These are phyloP conservation scores for Cicer yamashitae DNA, from an alignment of 306 rosid species.

Conservation along the genomic window DNA sequence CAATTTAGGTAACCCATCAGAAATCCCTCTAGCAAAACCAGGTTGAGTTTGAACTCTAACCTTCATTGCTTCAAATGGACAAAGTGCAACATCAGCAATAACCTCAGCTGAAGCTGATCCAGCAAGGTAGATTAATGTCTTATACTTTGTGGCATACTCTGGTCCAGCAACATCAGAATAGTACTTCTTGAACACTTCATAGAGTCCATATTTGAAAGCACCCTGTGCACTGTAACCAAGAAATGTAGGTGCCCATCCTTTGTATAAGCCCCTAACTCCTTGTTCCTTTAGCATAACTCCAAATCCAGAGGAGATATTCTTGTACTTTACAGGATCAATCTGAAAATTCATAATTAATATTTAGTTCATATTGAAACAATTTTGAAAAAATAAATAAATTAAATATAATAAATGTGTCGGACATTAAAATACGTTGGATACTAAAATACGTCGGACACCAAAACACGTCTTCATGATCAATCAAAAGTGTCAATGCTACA, in stretches of 20 bases:
- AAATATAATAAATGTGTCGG: too few species aligned
- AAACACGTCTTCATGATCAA: too few species aligned
- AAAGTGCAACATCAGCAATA: constrained; percentile 90
- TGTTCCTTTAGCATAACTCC: constrained; percentile 83
- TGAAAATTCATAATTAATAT: constrained; percentile 41
- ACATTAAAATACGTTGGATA: too few species aligned
- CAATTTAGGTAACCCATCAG: constrained; percentile 87
- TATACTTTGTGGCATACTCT: constrained; percentile 84
- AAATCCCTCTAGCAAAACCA: constrained; percentile 83
- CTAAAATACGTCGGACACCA: too few species aligned
- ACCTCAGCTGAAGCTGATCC: constrained; percentile 94
- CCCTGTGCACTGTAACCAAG: constrained; percentile 96
- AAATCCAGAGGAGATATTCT: constrained; percentile 76
- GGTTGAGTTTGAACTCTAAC: constrained; percentile 96
- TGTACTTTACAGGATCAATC: constrained; percentile 87
- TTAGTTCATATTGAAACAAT: too few species aligned
- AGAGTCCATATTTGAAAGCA: constrained; percentile 92
- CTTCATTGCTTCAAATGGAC: constrained; percentile 94
- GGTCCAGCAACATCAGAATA: constrained; percentile 93
- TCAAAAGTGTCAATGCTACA: too few species aligned
- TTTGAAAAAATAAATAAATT: too few species aligned
- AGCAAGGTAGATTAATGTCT: constrained; percentile 94
- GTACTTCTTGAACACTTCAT: constrained; percentile 87
- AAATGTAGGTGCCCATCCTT: constrained; percentile 94
- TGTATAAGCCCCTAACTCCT: constrained; percentile 73